Evolutionary conservation across 164 flowering plant genomes (phyloP), one percentile per base, ranked within the genome.

Genomic region (Chloranthus sessilifolius): DNA sequence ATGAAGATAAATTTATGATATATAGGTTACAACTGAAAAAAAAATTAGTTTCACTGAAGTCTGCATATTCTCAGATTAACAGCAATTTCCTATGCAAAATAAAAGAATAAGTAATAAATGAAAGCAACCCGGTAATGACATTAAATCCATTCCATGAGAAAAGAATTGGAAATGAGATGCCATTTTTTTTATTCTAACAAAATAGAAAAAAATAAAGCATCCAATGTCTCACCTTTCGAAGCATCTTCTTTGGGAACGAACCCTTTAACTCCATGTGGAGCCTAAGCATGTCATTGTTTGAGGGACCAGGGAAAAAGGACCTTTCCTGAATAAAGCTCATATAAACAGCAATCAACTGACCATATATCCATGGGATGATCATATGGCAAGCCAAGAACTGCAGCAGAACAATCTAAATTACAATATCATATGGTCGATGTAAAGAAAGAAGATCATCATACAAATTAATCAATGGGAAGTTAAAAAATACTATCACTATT

Each of bases 361-460:
- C 99, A 94, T 1, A 94, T 87, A 73, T 94, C 99, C 86, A 94
- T 30, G 5, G 99, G 92, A 79, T 94, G 97, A 65, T 94, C 99
- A 75, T 94, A 94, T 22, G 88, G 51, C 70, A 94, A 70, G 22
- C 99, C 99, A 62, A 94, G 95, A 78, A 94, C 99, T 94, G 81
- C 72, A 80, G 28, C 21, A 49, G 24, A 12, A 61, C 5, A 4
- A 63, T 42, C n/a, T 21, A 25, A 24, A 15, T 26, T n/a, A n/a
- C 21, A 56, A 11, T 26, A 30, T 26, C n/a, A 41, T 9, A 42
- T 35, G 22, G 3, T 25, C 38, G 3, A 40, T 21, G 15, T n/a
- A 7, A 58, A 4, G 28, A 35, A 7, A 12, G 5, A 29, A 41
- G 23, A 4, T n/a, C 29, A 9, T 17, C n/a, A n/a, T n/a, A n/a